Conservation (phyloP, 2,329 filamentous ascomycete species). For the Xylaria sp. region DNA sequence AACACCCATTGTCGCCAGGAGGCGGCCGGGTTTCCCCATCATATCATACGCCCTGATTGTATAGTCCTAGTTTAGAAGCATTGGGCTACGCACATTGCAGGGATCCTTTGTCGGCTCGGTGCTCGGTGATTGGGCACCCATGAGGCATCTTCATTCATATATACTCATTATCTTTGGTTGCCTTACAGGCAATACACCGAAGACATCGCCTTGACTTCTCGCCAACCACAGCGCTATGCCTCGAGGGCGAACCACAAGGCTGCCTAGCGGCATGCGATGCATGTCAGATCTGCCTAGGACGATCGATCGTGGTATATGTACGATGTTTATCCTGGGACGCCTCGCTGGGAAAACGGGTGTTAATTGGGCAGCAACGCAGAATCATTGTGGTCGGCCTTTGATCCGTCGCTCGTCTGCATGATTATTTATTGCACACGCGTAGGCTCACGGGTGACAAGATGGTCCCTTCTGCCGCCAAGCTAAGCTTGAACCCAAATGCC, state of each 20-base stretch:
- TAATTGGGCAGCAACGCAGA: slow-evolving; percentile 36
- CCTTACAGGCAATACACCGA: slow-evolving; percentile 32
- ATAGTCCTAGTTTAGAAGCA: background rate
- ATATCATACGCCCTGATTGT: background rate
- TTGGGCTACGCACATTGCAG: slow-evolving; percentile 8
- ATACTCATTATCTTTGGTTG: background rate
- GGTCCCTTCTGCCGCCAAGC: background rate
- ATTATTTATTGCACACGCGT: background rate
- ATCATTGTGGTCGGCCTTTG: background rate
- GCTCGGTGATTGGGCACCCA: slow-evolving; percentile 25
- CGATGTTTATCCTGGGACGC: background rate
- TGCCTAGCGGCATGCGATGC: slow-evolving; percentile 20
- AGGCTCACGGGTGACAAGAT: slow-evolving; percentile 3
- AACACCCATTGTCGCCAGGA: background rate
- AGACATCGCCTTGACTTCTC: slow-evolving; percentile 18
- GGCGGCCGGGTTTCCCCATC: background rate
- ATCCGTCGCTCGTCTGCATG: background rate
- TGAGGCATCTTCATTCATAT: slow-evolving; percentile 1
- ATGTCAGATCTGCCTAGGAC: slow-evolving; percentile 22
- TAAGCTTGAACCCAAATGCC: slow-evolving; percentile 6
- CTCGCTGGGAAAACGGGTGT: background rate
- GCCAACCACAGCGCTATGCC: slow-evolving; percentile 19
- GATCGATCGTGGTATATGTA: background rate
- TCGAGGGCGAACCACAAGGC: slow-evolving; percentile 35
- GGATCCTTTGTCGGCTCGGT: slow-evolving; percentile 3